Conservation (phyloP, 768 basidiomycete genomes). For the Pulveroboletus frians region DNA sequence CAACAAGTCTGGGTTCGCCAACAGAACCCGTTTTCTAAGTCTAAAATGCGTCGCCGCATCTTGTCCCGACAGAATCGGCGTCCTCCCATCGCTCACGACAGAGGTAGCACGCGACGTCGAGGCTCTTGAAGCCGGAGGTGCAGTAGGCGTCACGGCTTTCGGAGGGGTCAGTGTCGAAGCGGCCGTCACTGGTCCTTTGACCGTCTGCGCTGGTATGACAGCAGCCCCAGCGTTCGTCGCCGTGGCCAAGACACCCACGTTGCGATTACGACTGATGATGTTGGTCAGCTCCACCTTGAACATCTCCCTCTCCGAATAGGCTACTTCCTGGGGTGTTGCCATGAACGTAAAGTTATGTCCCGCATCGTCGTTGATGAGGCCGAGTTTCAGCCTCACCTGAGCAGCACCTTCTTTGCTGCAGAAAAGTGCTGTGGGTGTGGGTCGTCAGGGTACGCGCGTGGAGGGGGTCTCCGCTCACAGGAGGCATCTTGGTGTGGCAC, state of each 20-base stretch:
- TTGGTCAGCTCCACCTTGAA: conserved; percentile 77
- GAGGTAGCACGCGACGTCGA: conserved; percentile 60
- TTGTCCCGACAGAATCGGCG: conserved; percentile 51
- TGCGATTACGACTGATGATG: conserved; percentile 72
- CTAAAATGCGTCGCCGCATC: conserved; percentile 66
- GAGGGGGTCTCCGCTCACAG: conserved; percentile 43
- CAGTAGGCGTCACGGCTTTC: conserved; percentile 32
- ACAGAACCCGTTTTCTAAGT: conserved; percentile 72
- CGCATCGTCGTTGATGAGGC: conserved; percentile 59
- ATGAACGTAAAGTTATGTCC: conserved; percentile 83
- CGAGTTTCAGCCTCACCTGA: conserved; percentile 75
- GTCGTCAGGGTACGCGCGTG: conserved; percentile 4
- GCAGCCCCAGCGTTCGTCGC: conserved; percentile 7
- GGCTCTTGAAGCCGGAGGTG: conserved; percentile 33
- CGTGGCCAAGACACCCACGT: conserved; percentile 20
- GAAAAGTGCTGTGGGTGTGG: conserved; percentile 55
- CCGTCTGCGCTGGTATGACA: conserved; percentile 18
- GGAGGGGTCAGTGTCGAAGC: conserved; percentile 11
- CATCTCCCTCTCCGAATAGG: conserved; percentile 67
- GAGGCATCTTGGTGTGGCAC: conserved; percentile 55
- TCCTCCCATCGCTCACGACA: conserved; percentile 47
- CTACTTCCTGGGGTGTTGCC: conserved; percentile 51
- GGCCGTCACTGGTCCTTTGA: conserved; percentile 23
- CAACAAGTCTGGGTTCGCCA: conserved; percentile 73
- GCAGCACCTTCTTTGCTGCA: conserved; percentile 81